These are phyloP conservation scores for Triglochin maritima DNA, from an alignment of 106 monocot species.

Conservation along the genomic window DNA sequence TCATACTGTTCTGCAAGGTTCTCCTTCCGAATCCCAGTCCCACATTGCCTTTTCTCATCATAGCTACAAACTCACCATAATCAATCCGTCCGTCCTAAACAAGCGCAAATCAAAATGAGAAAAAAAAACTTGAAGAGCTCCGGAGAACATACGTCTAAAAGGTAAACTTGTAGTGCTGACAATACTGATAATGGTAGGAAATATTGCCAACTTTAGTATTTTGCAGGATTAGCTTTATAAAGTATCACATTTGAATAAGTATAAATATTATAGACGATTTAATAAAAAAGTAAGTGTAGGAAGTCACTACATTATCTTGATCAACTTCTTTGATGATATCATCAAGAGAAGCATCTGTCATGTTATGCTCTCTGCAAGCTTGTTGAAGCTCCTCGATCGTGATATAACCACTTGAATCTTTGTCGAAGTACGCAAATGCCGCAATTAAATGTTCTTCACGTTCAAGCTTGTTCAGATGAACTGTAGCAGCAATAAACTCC, in stretches of 20 bases:
- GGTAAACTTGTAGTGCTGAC: background rate
- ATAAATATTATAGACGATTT: too few relatives aligned
- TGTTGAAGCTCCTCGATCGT: slow-evolving; percentile 19
- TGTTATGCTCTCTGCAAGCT: slow-evolving; percentile 16
- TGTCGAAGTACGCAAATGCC: slow-evolving; percentile 22
- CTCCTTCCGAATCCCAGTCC: slow-evolving; percentile 9
- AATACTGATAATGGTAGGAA: background rate
- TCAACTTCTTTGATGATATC: slow-evolving; percentile 20
- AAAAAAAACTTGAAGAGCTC: background rate
- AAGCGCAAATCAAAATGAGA: background rate
- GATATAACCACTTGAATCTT: slow-evolving; percentile 22
- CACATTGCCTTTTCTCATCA: slow-evolving; percentile 15
- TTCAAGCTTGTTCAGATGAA: slow-evolving; percentile 25
- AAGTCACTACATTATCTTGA: slow-evolving; percentile 16
- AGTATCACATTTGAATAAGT: background rate
- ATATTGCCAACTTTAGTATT: background rate
- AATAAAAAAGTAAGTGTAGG: background rate
- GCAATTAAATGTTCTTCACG: slow-evolving; percentile 20
- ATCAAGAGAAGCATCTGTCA: slow-evolving; percentile 13
- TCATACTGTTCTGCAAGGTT: slow-evolving; percentile 9
- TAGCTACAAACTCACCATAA: slow-evolving; percentile 12
- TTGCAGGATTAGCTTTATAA: background rate
- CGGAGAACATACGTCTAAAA: too few relatives aligned
- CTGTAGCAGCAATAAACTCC: slow-evolving; percentile 21
- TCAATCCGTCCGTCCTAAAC: slow-evolving; percentile 14